phyloP scores from a whole-genome alignment of 768 basidiomycete genomes.

The Serendipita sp. region DNA sequence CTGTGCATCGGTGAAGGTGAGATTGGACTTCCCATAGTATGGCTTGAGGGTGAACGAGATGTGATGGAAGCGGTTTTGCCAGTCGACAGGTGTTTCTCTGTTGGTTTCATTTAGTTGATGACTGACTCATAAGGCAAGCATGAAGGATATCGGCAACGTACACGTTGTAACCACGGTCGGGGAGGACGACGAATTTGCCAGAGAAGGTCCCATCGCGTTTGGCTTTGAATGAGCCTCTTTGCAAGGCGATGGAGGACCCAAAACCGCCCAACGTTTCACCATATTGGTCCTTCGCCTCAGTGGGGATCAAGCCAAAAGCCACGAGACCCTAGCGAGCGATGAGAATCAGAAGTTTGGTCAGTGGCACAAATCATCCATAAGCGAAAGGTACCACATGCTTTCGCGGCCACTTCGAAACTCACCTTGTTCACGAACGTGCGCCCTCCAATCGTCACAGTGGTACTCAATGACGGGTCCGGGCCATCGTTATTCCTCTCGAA shows the following conservation, averaged over 20 bases:
- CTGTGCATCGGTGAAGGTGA: constrained; percentile 35
- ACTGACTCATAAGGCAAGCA: neutral
- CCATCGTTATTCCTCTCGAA: too few relatives aligned
- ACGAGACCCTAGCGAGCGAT: constrained; percentile 35
- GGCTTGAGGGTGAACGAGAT: constrained; percentile 44
- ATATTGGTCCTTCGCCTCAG: constrained; percentile 32
- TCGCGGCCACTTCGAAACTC: too few relatives aligned
- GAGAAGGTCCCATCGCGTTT: constrained; percentile 25
- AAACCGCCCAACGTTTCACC: constrained; percentile 45
- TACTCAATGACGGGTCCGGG: constrained; percentile 10
- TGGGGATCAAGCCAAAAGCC: constrained; percentile 46
- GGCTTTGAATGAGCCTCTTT: constrained; percentile 31
- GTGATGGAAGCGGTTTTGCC: constrained; percentile 46
- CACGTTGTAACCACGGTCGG: constrained; percentile 49
- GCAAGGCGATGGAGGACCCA: constrained; percentile 45
- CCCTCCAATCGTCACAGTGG: constrained; percentile 23
- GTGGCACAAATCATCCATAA: too few relatives aligned
- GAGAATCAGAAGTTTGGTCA: too few relatives aligned
- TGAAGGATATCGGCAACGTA: constrained; percentile 17
- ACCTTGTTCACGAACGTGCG: constrained; percentile 33
- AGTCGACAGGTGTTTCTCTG: constrained; percentile 41
- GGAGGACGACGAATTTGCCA: constrained; percentile 39
- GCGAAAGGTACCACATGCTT: too few relatives aligned
- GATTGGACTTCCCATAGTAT: constrained; percentile 31
- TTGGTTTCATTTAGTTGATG: neutral